A percentile compares a stretch with the other conserved stretches of the same genome.
These are phyloP conservation scores for Auriscalpium orientale DNA, from an alignment of 768 basidiomycete genomes.

Conservation along the genomic window DNA sequence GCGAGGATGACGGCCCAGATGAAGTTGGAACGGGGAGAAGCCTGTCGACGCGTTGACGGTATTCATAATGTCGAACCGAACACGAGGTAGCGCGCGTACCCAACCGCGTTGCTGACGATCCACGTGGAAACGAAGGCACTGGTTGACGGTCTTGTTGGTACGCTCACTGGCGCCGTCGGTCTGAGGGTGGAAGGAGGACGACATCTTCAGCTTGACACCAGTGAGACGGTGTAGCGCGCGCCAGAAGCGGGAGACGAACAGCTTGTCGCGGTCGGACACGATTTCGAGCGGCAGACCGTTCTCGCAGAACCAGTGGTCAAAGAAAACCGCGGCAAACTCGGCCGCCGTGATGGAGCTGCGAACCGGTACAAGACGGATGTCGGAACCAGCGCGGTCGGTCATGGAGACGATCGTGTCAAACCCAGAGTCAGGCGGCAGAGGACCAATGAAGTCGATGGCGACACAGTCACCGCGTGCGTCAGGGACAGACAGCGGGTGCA, in stretches of 20 bases:
- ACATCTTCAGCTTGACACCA: slow-evolving; percentile 25
- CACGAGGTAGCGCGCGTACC: slow-evolving; percentile 9
- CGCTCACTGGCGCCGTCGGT: slow-evolving; percentile 29
- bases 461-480: slow-evolving; percentile 16
- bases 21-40: slow-evolving; percentile 19
- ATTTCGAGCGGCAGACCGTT: slow-evolving; percentile 19
- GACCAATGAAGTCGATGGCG: slow-evolving; percentile 26
- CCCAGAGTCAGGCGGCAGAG: slow-evolving; percentile 20
- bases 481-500: slow-evolving; percentile 18
- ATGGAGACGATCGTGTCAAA: slow-evolving; percentile 21
- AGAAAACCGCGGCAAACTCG: slow-evolving; percentile 17
- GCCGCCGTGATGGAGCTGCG: slow-evolving; percentile 6
- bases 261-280: too few relatives aligned
- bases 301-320: slow-evolving; percentile 23
- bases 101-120: slow-evolving; percentile 16
- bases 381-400: slow-evolving; percentile 16
- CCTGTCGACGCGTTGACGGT: slow-evolving; percentile 18
- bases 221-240: slow-evolving; percentile 17
- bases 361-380: slow-evolving; percentile 8
- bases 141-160: slow-evolving; percentile 20
- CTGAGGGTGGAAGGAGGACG: slow-evolving; percentile 29
- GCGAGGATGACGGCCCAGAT: slow-evolving; percentile 8
- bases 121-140: slow-evolving; percentile 18
- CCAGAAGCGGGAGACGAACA: slow-evolving; percentile 29
- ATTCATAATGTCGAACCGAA: slow-evolving; percentile 21